Conservation (phyloP, 1,284 basidiomycete species). For the Inonotus obliquus region DNA sequence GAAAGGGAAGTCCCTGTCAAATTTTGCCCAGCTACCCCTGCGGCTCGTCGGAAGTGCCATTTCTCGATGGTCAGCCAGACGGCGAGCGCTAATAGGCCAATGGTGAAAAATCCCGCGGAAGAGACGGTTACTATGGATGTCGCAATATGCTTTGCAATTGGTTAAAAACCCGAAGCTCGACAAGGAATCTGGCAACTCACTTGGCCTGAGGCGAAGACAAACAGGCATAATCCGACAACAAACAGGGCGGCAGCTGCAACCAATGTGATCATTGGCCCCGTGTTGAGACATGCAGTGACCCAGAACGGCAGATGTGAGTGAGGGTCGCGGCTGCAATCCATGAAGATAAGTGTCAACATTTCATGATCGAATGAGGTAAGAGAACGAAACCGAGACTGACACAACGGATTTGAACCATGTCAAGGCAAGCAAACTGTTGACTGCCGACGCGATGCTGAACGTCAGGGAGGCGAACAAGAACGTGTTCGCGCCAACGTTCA, state of each 20-base stretch:
- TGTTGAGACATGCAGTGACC: constrained; percentile 6
- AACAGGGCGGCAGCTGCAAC: constrained; percentile 5
- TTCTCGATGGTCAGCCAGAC: background rate
- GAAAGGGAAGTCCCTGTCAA: background rate
- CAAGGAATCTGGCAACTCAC: background rate
- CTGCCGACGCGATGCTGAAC: constrained; percentile 11
- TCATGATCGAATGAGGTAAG: background rate
- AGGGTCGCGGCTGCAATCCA: constrained; percentile 1
- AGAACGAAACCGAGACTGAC: background rate
- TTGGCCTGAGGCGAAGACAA: background rate
- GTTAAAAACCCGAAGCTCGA: background rate
- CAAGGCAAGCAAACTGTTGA: constrained; percentile 8
- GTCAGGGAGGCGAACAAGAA: constrained; percentile 9
- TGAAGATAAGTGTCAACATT: background rate
- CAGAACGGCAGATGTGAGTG: background rate
- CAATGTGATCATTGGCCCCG: constrained; percentile 7
- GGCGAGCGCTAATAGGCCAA: background rate
- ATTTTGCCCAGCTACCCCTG: background rate
- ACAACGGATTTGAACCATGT: constrained; percentile 8
- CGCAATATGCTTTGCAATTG: background rate
- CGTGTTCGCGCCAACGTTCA: constrained; percentile 5
- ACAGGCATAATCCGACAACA: constrained; percentile 1
- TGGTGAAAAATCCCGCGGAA: background rate
- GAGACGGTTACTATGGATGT: background rate
- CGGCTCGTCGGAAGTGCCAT: constrained; percentile 5